These are phyloP conservation scores for Cercospora sojina DNA, from an alignment of 2,329 filamentous ascomycete species.

Conservation along the genomic window DNA sequence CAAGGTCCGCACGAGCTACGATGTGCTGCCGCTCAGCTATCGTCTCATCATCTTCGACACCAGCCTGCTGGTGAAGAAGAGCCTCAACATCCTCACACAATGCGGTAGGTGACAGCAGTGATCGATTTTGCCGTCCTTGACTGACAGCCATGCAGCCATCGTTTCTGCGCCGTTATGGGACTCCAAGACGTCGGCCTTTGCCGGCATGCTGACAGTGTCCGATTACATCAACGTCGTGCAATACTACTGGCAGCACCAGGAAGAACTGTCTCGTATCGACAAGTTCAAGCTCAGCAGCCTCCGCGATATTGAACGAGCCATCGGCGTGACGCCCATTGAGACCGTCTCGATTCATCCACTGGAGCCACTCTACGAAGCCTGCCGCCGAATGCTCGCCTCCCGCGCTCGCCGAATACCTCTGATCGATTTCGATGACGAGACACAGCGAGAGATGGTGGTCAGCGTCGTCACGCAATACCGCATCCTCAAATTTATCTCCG, in stretches of 20 bases:
- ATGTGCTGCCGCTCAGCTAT: slow-evolving; percentile 94
- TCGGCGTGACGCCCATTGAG: slow-evolving; percentile 86
- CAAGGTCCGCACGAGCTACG: slow-evolving; percentile 93
- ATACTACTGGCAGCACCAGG: slow-evolving; percentile 97
- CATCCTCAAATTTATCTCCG: slow-evolving; percentile 96
- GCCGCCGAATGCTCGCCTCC: slow-evolving; percentile 88
- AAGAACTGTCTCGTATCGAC: slow-evolving; percentile 84
- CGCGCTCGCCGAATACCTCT: slow-evolving; percentile 90
- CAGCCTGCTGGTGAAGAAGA: slow-evolving; percentile 93
- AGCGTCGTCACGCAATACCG: slow-evolving; percentile 98
- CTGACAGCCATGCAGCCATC: slow-evolving; percentile 64
- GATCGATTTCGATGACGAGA: slow-evolving; percentile 92
- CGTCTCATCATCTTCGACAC: slow-evolving; percentile 95
- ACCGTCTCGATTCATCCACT: slow-evolving; percentile 94
- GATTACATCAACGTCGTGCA: slow-evolving; percentile 99
- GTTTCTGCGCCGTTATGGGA: slow-evolving; percentile 98
- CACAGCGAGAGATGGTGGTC: slow-evolving; percentile 84
- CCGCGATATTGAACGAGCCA: slow-evolving; percentile 91
- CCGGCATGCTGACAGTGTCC: slow-evolving; percentile 88
- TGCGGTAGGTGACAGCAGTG: slow-evolving; percentile 63
- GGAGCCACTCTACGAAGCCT: slow-evolving; percentile 89
- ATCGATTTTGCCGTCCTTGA: slow-evolving; percentile 11
- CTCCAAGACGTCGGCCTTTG: slow-evolving; percentile 87
- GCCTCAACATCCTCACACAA: slow-evolving; percentile 88
- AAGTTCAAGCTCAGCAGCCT: slow-evolving; percentile 91